Base-by-base conservation (phyloP, 78 protist genomes). In the Dictyostelium citrinum region DNA sequence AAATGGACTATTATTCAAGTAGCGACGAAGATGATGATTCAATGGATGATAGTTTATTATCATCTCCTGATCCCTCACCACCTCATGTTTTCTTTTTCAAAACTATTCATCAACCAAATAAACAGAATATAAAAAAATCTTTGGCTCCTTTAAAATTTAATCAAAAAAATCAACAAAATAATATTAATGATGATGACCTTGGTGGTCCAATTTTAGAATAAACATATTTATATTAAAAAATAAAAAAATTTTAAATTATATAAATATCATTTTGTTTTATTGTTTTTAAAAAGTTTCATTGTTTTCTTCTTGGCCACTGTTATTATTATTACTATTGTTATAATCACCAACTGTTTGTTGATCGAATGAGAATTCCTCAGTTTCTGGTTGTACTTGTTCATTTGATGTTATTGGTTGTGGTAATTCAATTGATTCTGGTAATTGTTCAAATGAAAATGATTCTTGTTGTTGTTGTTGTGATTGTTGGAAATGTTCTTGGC, bases 1-100 rank as follows among this genome's bases (percentile, higher is more conserved):
- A 74, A 9, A 68, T 58, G 37, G 86, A 41, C 17, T 82, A 70
- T 20, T 76, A 31, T 76, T 76, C 29, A 17, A 33, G 27, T 70
- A 60, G 16, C 71, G 81, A 83, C 51, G 81, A 45, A 33, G 81
- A 46, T 70, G 81, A 41, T 49, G 77, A 70, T 70, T 27, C 37
- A 16, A 33, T 33, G 39, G 77, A 70, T 70, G 77, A 70, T 17
- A 70, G 77, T 70, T 58, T 41, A 29, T 83, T 76, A 45, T 76
- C 90, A 6, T 83, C 90, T 43, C 90, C 90, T 10, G 79, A 67
- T 46, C 81, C 90, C 1, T 83, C 90, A 33, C 90, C 90, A 17
- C 90, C 90, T 10, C 90, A 71, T 20, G 17, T 35, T n/a, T n/a
- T 81, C 79, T 83, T 83, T 71, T 83, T 83, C 90, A 67, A 71